Base-by-base conservation (phyloP, 768 basidiomycete genomes). In the Naematelia encephala region DNA sequence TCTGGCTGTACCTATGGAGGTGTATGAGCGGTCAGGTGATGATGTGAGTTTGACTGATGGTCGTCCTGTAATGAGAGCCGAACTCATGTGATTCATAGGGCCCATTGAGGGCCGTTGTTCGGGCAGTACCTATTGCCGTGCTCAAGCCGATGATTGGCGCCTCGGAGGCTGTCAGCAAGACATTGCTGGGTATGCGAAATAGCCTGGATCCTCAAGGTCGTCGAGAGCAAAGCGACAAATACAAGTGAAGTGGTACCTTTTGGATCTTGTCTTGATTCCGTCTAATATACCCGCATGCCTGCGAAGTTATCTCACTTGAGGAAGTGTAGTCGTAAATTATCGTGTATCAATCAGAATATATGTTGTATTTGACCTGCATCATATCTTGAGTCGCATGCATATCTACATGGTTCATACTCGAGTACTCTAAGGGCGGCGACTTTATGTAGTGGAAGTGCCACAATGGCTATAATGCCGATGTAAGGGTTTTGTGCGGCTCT, bases 71-170 rank as follows among this genome's bases (percentile, higher is more conserved):
- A n/a, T n/a, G n/a, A n/a, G n/a, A n/a, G n/a, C n/a, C n/a, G n/a
- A n/a, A n/a, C n/a, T 16, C 16, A 26, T 34, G 44, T 47, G 50
- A 54, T 45, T 14, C 10, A 53, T 71, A 98, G 92, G 93, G 92
- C 2, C 85, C 93, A 52, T 88, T 93, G 21, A 87, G 87, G 56
- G 89, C 94, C 22, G 93, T 99, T 25, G 89, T 98, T 60, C 86
- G 96, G 25, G 96, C 96, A 26, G 91, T 98, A 11, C 96, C 96
- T 4, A 93, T 98, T 59, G 96, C 96, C 0, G 92, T 99, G 11
- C 79, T 99, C 66, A 92, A 90, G 69, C 92, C 96, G 1, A 94
- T 96, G 91, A 99, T 98, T 57, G 96, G 96, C 3, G 92, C 93
- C 3, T 91, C 87, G 51, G 94, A 96, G 78, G 96, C 96, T 2